Base-by-base conservation (phyloP, 352 stramenopile genomes). In the Chrysophaeum taylorii region DNA sequence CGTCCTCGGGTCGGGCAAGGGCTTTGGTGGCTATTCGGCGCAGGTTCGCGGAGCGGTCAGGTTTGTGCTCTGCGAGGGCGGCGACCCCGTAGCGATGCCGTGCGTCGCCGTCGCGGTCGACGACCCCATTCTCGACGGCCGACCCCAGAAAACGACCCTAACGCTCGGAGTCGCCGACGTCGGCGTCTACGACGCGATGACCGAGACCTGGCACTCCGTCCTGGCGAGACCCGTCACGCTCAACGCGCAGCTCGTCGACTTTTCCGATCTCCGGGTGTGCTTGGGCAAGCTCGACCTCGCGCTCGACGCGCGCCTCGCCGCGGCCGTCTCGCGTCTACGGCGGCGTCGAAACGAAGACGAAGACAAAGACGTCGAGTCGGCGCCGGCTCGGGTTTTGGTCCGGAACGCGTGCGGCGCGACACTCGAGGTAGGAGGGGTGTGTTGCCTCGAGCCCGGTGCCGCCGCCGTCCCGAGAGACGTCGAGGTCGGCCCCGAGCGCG, bases 401-500 rank as follows among this genome's bases (percentile, higher is more conserved):
- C n/a, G n/a, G n/a, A n/a, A n/a, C n/a, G n/a, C n/a, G n/a, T n/a
- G n/a, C n/a, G n/a, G n/a, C n/a, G n/a, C n/a, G n/a, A n/a, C n/a
- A n/a, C n/a, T n/a, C n/a, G n/a, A n/a, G n/a, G n/a, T n/a, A n/a
- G n/a, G n/a, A n/a, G n/a, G n/a, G n/a, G n/a, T n/a, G n/a, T n/a
- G n/a, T n/a, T n/a, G n/a, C n/a, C n/a, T n/a, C n/a, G n/a, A n/a
- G n/a, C n/a, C n/a, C n/a, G n/a, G n/a, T n/a, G n/a, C n/a, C n/a
- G n/a, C n/a, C n/a, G n/a, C n/a, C n/a, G n/a, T n/a, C n/a, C n/a
- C n/a, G n/a, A n/a, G n/a, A n/a, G n/a, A n/a, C n/a, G n/a, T n/a
- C n/a, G n/a, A n/a, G n/a, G n/a, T n/a, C n/a, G n/a, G n/a, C 7
- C 50, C 27, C 50, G 50, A 7, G 57, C 57, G 57, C 57, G 57